phyloP scores from a whole-genome alignment of 306 rosid genomes.

The Cercis canadensis region DNA sequence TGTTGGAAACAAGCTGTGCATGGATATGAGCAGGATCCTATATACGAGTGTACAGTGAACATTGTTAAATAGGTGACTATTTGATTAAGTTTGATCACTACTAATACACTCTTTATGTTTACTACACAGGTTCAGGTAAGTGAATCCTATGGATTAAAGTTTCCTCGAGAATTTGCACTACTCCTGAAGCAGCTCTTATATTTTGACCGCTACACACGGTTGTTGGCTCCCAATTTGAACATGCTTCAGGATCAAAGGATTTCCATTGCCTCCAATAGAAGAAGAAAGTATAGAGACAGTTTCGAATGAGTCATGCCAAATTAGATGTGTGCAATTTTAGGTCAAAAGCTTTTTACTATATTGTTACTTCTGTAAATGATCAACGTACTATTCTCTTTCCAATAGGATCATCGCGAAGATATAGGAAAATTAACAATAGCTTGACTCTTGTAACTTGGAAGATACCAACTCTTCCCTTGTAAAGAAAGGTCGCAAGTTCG shows the following conservation, averaged over 20 bases:
- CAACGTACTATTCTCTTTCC: slow-evolving; percentile 15
- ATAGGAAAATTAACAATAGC: neutral
- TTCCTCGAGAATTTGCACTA: slow-evolving; percentile 93
- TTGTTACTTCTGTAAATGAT: slow-evolving; percentile 36
- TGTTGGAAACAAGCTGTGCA: neutral
- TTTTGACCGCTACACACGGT: slow-evolving; percentile 89
- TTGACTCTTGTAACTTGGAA: neutral
- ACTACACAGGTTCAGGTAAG: slow-evolving; percentile 73
- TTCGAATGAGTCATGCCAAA: slow-evolving; percentile 39
- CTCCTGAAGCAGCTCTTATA: slow-evolving; percentile 96
- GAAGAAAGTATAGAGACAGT: slow-evolving; percentile 55
- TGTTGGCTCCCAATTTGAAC: slow-evolving; percentile 89
- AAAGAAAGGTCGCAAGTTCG: neutral
- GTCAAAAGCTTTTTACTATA: slow-evolving; percentile 27
- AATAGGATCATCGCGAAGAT: slow-evolving; percentile 14
- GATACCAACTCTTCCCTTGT: neutral
- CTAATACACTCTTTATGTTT: slow-evolving; percentile 17
- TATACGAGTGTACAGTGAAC: slow-evolving; percentile 18
- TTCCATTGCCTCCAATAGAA: slow-evolving; percentile 71
- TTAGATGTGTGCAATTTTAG: slow-evolving; percentile 28
- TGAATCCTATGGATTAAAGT: slow-evolving; percentile 86
- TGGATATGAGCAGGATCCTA: slow-evolving; percentile 13
- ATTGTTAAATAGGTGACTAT: neutral
- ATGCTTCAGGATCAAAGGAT: slow-evolving; percentile 98
- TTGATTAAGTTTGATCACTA: slow-evolving; percentile 12